These are phyloP conservation scores for Phytophthora cajani DNA, from an alignment of 352 stramenopile species.

Conservation along the genomic window DNA sequence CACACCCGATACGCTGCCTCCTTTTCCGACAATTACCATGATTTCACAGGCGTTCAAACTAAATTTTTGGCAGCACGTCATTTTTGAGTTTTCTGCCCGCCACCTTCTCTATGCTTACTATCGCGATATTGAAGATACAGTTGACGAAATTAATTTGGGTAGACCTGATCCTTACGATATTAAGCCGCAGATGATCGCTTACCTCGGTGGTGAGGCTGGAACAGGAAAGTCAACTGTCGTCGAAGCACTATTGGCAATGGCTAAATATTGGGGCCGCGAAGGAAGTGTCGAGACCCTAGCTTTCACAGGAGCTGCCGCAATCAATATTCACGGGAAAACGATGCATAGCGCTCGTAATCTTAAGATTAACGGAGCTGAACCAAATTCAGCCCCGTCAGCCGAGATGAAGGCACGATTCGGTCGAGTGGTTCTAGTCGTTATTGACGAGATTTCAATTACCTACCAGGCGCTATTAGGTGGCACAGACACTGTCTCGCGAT, in stretches of 20 bases:
- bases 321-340: slow-evolving; percentile 19
- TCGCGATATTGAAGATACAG: slow-evolving; percentile 12
- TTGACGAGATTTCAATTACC: slow-evolving; percentile 38
- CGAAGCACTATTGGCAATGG: slow-evolving; percentile 4
- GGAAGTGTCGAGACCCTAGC: slow-evolving; percentile 12
- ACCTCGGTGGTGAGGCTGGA: slow-evolving; percentile 13
- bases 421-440: slow-evolving; percentile 24
- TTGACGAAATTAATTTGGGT: too few species aligned
- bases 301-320: slow-evolving; percentile 16
- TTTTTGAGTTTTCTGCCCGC: slow-evolving; percentile 29
- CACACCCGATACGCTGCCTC: too few species aligned
- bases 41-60: too few species aligned
- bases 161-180: slow-evolving; percentile 1
- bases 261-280: not conserved
- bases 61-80: slow-evolving; percentile 25
- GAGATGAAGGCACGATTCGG: slow-evolving; percentile 29
- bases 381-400: slow-evolving; percentile 5
- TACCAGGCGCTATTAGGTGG: slow-evolving; percentile 30
- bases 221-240: slow-evolving; percentile 19
- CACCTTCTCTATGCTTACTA: slow-evolving; percentile 30
- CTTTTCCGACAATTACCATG: too few species aligned
- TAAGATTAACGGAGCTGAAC: not conserved
- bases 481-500: slow-evolving; percentile 8
- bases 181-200: slow-evolving; percentile 13
- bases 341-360: slow-evolving; percentile 18